phyloP scores from a whole-genome alignment of 1,284 basidiomycete species.

The Leccinum subrobustum region DNA sequence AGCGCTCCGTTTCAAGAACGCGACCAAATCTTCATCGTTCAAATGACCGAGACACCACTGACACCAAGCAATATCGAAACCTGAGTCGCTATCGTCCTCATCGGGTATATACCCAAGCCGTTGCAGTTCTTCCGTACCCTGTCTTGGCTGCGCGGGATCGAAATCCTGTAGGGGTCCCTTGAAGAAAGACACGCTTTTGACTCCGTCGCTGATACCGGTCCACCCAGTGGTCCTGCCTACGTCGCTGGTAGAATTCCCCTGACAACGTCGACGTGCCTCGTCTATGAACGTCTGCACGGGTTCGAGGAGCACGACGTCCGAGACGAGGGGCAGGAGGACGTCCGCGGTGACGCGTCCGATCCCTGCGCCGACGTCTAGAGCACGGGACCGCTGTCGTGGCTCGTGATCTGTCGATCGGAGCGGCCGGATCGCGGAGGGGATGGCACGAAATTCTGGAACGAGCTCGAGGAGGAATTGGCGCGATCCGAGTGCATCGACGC shows the following conservation, averaged over 20 bases:
- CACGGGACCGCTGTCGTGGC: conserved; percentile 50
- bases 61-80: conserved; percentile 86
- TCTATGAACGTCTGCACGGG: conserved; percentile 78
- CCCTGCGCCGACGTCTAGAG: conserved; percentile 88
- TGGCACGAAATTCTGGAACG: conserved; percentile 73
- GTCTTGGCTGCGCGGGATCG: conserved; percentile 56
- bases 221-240: conserved; percentile 41
- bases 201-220: conserved; percentile 63
- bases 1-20: conserved; percentile 68
- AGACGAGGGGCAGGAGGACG: conserved; percentile 81
- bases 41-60: conserved; percentile 96
- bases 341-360: conserved; percentile 88
- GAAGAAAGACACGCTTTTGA: conserved; percentile 81
- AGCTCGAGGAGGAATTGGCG: conserved; percentile 82
- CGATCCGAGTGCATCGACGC: conserved; percentile 85
- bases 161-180: conserved; percentile 77
- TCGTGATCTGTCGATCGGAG: conserved; percentile 15
- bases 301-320: conserved; percentile 85
- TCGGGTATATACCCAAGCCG: conserved; percentile 55
- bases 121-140: conserved; percentile 46
- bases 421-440: conserved; percentile 57
- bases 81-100: conserved; percentile 46
- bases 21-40: conserved; percentile 71
- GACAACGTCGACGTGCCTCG: conserved; percentile 60
- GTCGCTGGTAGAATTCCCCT: conserved; percentile 21